phyloP scores from a whole-genome alignment of 2,329 filamentous ascomycete genomes.

The Penicillium sp. region DNA sequence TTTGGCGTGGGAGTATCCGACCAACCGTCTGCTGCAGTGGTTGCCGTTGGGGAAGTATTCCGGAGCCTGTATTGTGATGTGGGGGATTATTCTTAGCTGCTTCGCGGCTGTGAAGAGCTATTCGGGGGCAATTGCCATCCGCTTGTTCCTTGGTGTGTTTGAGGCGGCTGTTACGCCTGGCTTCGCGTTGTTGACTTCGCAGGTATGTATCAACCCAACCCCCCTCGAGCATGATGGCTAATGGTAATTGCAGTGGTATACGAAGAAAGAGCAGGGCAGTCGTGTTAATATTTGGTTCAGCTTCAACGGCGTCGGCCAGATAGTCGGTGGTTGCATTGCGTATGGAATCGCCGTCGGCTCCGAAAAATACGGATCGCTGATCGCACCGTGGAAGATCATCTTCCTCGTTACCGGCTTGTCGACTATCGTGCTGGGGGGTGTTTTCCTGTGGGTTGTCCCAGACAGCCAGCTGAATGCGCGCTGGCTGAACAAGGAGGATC shows the following conservation, averaged over 20 bases:
- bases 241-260: conserved; percentile 57
- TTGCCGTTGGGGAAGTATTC: conserved; percentile 64
- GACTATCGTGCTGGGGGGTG: conserved; percentile 46
- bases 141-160: conserved; percentile 65
- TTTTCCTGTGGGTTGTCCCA: conserved; percentile 53
- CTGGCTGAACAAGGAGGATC: conserved; percentile 63
- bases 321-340: conserved; percentile 59
- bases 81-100: conserved; percentile 58
- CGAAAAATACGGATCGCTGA: conserved; percentile 50
- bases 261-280: conserved; percentile 61
- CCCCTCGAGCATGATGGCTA: not conserved
- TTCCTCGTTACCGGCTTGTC: conserved; percentile 54
- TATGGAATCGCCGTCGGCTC: conserved; percentile 60
- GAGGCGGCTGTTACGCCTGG: conserved; percentile 66
- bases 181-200: conserved; percentile 62
- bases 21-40: conserved; percentile 59
- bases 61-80: conserved; percentile 59
- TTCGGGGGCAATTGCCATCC: conserved; percentile 58
- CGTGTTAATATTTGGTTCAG: conserved; percentile 64
- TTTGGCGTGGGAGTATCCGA: conserved; percentile 61
- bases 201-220: too few species aligned
- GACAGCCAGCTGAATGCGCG: conserved; percentile 59
- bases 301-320: conserved; percentile 62
- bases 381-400: conserved; percentile 63
- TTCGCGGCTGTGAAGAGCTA: conserved; percentile 61